Conservation (phyloP, 106 monocot species). For the Platanthera guangdongensis region DNA sequence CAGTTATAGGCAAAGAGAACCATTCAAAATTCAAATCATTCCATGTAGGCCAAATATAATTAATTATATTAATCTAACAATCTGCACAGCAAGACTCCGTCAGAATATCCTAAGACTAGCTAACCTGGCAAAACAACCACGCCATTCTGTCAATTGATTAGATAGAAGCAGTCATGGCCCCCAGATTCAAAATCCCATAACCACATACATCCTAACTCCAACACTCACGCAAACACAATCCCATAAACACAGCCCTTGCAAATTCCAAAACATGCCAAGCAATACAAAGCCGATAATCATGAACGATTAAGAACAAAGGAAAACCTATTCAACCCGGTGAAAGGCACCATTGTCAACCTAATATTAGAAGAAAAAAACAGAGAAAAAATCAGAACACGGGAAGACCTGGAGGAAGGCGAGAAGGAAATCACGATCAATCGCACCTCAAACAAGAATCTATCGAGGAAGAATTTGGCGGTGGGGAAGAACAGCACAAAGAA, state of each 20-base stretch:
- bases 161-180: neutral
- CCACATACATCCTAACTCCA: neutral
- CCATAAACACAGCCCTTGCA: neutral
- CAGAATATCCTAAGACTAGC: neutral
- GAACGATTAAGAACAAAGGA: neutral
- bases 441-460: conserved; percentile 86
- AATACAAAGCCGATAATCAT: neutral
- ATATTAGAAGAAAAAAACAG: neutral
- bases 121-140: neutral
- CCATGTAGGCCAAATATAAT: too few relatives aligned
- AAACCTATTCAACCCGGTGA: neutral
- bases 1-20: too few relatives aligned
- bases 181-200: neutral
- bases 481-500: too few relatives aligned
- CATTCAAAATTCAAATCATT: too few relatives aligned
- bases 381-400: neutral
- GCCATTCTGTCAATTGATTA: neutral
- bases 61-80: neutral
- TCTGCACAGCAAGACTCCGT: neutral
- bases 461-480: conserved; percentile 34
- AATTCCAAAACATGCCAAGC: neutral
- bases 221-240: neutral
- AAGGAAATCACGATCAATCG: too few relatives aligned
- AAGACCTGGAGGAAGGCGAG: too few relatives aligned
- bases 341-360: neutral